Evolutionary conservation across 1,284 basidiomycete genomes (phyloP), one percentile per base, ranked within the genome.

Genomic region (Stygiomarasmius scandens): DNA sequence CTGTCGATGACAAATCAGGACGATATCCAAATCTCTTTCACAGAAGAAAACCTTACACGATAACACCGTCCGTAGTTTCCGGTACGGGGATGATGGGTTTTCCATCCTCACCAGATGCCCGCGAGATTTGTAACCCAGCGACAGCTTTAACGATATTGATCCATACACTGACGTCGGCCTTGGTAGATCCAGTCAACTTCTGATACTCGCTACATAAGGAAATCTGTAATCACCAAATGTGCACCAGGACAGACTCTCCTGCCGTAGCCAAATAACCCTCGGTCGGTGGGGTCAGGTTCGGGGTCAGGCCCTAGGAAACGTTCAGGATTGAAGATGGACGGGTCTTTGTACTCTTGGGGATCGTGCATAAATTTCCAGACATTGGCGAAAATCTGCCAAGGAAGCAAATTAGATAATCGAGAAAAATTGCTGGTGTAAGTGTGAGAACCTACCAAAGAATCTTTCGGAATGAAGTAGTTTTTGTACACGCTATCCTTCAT

Each of bases 401-500:
- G 29, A 44, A 34, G 32, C 16, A 36, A 45, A 19, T 19, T 22
- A 12, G 25, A 38, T n/a, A 43, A 43, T 23, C 38, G 45, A 49
- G 46, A 49, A 66, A 68, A 65, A 73, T 9, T 2, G 8, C 25
- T 49, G 29, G 29, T 6, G 12, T 32, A 12, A 5, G 29, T 50
- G 12, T 10, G 23, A 27, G 23, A 61, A 59, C 54, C 69, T 70
- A 76, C 67, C 12, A 71, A 66, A 11, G 70, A 63, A 2, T 74
- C 76, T 32, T 69, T 67, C 3, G 74, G 74, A 20, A 78, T 69
- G 49, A 68, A 66, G 59, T 72, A 73, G 10, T 69, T 72, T 27
- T 67, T 64, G 61, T 72, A 76, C 24, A 69, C 61, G 58, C 72
- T 69, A 59, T 74, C 73, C 25, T 66, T 46, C 11, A 64, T 67